Evolutionary conservation across 257 asterid species (phyloP), one percentile per base, ranked within the genome.

Genomic region (Apocynum venetum): DNA sequence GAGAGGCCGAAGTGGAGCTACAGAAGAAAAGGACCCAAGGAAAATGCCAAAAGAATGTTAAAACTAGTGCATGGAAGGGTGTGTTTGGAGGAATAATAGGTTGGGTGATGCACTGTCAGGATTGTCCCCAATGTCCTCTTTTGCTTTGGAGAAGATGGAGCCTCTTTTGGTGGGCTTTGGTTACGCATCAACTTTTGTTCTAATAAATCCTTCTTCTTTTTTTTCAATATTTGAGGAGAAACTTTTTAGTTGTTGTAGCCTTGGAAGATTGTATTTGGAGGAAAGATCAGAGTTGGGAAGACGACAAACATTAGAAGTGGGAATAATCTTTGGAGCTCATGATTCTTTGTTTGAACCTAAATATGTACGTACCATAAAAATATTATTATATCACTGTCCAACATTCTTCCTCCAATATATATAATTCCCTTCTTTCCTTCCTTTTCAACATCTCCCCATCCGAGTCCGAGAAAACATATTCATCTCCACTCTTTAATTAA

Each of bases 1-100:
- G 78, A 78, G 80, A 75, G 85, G 88, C 81, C 78, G 81, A 85
- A 84, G 84, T 75, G 84, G 81, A 84, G 85, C 71, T 83, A 82
- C 85, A 85, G 85, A 80, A 84, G 89, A 87, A 87, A 82, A 81
- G 76, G 84, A 72, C 65, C 38, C 60, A 60, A 49, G 36, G 84
- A 77, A 91, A 85, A 82, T 46, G 71, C 86, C 90, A 86, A 90
- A 84, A 83, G 78, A 80, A 81, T 84, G 79, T 83, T 78, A 81
- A 83, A 89, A 84, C 41, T 86, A 88, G 91, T 78, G 83, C 85
- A 87, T 90, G 97, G 93, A 88, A 79, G 75, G 83, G 85, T 80
- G 96, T 83, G 90, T 84, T 87, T 87, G 91, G 90, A 84, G 86
- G 96, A 91, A 88, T 89, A 90, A 85, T 85, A 78, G 86, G 88